A percentile compares a stretch with the other conserved stretches of the same genome.
Conservation (phyloP, 352 stramenopile species). For the Globisporangium camurandrum region DNA sequence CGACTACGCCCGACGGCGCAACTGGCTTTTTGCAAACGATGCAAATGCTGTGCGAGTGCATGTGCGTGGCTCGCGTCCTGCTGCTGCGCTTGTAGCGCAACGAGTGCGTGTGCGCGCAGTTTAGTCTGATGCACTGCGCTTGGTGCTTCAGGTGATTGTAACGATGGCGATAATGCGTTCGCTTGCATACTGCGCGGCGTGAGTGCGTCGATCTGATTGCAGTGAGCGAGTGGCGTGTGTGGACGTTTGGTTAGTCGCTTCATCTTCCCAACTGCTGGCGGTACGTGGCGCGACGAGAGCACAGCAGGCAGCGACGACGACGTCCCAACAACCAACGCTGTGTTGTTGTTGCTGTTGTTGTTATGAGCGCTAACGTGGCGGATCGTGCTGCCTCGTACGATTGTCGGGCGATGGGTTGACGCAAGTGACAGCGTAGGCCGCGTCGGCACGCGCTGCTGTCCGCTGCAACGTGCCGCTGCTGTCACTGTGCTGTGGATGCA, state of each 20-base stretch:
- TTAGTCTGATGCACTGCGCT: constrained; percentile 15
- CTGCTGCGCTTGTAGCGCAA: constrained; percentile 12
- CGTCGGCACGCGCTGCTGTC: neutral
- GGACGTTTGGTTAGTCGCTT: neutral
- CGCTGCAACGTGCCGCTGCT: neutral
- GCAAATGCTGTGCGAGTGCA: constrained; percentile 18
- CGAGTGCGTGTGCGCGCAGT: constrained; percentile 16
- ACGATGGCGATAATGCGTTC: neutral
- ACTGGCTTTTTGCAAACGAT: constrained; percentile 14
- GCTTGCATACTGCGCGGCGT: neutral
- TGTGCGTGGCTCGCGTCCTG: constrained; percentile 5
- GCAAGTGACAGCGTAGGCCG: neutral
- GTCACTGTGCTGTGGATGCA: too few species aligned
- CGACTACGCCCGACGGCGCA: constrained; percentile 16
- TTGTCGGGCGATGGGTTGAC: constrained; percentile 3
- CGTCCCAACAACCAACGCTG: neutral
- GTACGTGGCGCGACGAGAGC: constrained; percentile 3
- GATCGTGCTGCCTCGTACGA: neutral
- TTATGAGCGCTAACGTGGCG: neutral
- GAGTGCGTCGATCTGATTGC: constrained; percentile 2
- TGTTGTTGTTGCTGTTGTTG: neutral
- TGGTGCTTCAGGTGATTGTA: neutral
- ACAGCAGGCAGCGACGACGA: constrained; percentile 1
- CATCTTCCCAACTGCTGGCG: neutral
- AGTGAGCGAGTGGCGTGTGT: neutral